Evolutionary conservation across 2,329 filamentous ascomycete species (phyloP), one percentile per base, ranked within the genome.

Genomic region (Pseudogymnoascus sp.): DNA sequence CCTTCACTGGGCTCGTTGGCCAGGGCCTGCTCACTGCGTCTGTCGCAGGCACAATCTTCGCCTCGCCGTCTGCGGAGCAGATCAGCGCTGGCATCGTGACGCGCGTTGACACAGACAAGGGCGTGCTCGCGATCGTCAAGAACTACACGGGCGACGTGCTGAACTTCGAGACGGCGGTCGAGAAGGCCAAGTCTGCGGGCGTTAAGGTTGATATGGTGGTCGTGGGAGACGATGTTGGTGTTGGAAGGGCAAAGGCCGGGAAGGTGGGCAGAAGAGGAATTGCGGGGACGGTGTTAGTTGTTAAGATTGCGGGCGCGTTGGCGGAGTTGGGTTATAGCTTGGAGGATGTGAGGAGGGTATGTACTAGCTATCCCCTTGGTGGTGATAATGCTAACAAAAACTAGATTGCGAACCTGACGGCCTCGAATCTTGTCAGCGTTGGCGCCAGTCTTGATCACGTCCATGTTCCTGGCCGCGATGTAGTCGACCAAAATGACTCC

Each of bases 241-340:
- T 97, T 52, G 93, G 93, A 1, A 81, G 91, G 63, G 81, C 79
- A 61, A 88, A 88, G 72, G 88, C 89, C 9, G 93, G 93, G n/a
- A 97, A 97, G 74, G 93, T 97, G 14, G 93, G 93, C 1, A 80
- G 93, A 60, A 83, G 93, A 71, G 93, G 93, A 61, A 95, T 97
- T 74, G 93, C 91, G 2, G 93, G 93, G 33, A 96, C 92, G 5
- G 90, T 96, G 40, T 79, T 97, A 23, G 90, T 97, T n/a, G 83
- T 93, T 69, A 97, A 97, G 81, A 89, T 96, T 71, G 83, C 88
- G 12, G 92, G 93, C 8, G 93, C 92, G 5, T 75, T 96, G 69
- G 92, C 93, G 3, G 89, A 88, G 28, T 81, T 79, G 68, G 91
- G 91, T 67, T 77, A 77, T 7, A 79, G 80, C 52, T 77, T 96